A percentile compares a stretch with the other conserved stretches of the same genome.
Evolutionary conservation across 805 yeast species (phyloP).

Genomic region (Allodekkera sacchari): DNA sequence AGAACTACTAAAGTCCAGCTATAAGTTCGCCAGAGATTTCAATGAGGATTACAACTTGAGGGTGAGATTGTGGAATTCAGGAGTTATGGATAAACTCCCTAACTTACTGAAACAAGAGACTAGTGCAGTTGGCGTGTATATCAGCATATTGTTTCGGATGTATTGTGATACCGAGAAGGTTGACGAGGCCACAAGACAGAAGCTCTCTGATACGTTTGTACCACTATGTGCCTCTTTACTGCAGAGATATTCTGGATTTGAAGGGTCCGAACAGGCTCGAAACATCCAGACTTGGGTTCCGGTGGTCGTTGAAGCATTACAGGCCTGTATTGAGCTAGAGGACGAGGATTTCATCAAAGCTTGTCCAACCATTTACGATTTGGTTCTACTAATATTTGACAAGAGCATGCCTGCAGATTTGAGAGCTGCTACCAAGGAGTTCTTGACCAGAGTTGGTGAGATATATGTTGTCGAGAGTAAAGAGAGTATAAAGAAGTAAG

Average conservation of each 20-base stretch:
- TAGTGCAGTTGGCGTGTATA: slow-evolving; percentile 78
- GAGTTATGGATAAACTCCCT: slow-evolving; percentile 87
- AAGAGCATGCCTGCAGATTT: slow-evolving; percentile 55
- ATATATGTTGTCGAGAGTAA: slow-evolving; percentile 15
- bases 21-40: slow-evolving; percentile 76
- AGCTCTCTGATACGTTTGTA: slow-evolving; percentile 45
- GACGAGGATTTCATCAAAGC: slow-evolving; percentile 56
- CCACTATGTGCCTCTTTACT: slow-evolving; percentile 69
- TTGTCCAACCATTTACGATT: slow-evolving; percentile 53
- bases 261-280: slow-evolving; percentile 70
- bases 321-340: slow-evolving; percentile 73
- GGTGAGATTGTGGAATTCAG: slow-evolving; percentile 84
- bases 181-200: slow-evolving; percentile 35
- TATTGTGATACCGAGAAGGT: slow-evolving; percentile 59
- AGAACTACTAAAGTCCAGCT: slow-evolving; percentile 54
- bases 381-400: slow-evolving; percentile 51
- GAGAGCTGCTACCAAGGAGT: slow-evolving; percentile 50
- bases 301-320: slow-evolving; percentile 79
- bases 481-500: slow-evolving; percentile 2
- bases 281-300: slow-evolving; percentile 86
- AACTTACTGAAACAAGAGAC: slow-evolving; percentile 89
- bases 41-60: slow-evolving; percentile 85
- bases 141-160: slow-evolving; percentile 70
- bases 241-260: slow-evolving; percentile 60
- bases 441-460: slow-evolving; percentile 46